A percentile compares a stretch with the other conserved stretches of the same genome.
Evolutionary conservation across 768 basidiomycete genomes (phyloP).

Genomic region (Goffeauzyma gilvescens): DNA sequence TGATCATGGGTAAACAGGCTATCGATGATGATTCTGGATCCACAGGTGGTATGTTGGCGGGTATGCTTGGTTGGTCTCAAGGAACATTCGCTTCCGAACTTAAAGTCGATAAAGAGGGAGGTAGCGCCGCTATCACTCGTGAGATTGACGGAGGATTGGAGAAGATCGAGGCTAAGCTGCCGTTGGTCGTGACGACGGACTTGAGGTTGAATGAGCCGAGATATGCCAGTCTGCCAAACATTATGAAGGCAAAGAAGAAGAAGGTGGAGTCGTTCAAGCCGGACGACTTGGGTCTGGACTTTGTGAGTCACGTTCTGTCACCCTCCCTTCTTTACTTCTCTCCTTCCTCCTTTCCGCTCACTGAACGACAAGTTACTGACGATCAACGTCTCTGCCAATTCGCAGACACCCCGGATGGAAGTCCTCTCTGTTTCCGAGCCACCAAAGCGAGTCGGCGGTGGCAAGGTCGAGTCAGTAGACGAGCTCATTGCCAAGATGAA

Average conservation of each 20-base stretch:
- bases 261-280: slow-evolving; percentile 65
- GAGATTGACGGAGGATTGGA: slow-evolving; percentile 92
- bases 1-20: slow-evolving; percentile 93
- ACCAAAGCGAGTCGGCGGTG: slow-evolving; percentile 71
- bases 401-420: slow-evolving; percentile 51
- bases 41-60: slow-evolving; percentile 95
- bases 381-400: background rate
- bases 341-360: background rate
- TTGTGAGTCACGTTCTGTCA: slow-evolving; percentile 28
- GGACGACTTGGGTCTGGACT: slow-evolving; percentile 63
- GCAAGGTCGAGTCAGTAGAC: slow-evolving; percentile 72
- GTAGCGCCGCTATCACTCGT: slow-evolving; percentile 51
- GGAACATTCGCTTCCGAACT: slow-evolving; percentile 81
- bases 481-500: slow-evolving; percentile 75
- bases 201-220: slow-evolving; percentile 40
- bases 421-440: slow-evolving; percentile 77
- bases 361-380: background rate
- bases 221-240: slow-evolving; percentile 24
- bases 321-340: background rate
- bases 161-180: slow-evolving; percentile 58
- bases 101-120: slow-evolving; percentile 47
- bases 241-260: slow-evolving; percentile 79
- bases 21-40: slow-evolving; percentile 93
- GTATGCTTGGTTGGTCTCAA: slow-evolving; percentile 75
- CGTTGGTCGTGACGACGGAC: slow-evolving; percentile 79